Percentiles rank a stretch among this genome's conserved stretches.
These are phyloP conservation scores for Mucor velutinosus DNA, from an alignment of 371 early-diverging fungal species.

Conservation along the genomic window DNA sequence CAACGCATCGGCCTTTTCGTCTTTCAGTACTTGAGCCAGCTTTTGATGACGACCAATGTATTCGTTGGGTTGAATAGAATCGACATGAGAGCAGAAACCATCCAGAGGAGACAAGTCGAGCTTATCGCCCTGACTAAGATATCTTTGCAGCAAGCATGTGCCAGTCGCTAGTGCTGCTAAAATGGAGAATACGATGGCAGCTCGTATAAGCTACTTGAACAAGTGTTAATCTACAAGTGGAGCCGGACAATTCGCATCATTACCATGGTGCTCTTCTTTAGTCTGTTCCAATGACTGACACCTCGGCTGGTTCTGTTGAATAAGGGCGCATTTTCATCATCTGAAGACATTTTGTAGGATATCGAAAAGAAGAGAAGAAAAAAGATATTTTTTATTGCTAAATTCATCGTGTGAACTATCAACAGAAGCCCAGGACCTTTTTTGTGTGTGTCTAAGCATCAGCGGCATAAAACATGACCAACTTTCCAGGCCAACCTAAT, in stretches of 20 bases:
- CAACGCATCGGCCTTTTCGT: slow-evolving; percentile 40
- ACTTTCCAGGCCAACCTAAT: slow-evolving; percentile 38
- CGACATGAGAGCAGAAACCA: slow-evolving; percentile 38
- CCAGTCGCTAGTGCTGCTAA: slow-evolving; percentile 20
- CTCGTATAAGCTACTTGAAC: slow-evolving; percentile 16
- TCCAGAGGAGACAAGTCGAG: slow-evolving; percentile 4
- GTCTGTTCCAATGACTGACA: slow-evolving; percentile 27
- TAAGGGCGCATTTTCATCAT: slow-evolving; percentile 15
- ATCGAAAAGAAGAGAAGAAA: not conserved
- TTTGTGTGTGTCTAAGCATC: not conserved
- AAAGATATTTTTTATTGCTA: not conserved
- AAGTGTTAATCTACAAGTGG: not conserved
- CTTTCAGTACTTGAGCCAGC: slow-evolving; percentile 38
- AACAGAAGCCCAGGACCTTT: not conserved
- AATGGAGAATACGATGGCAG: slow-evolving; percentile 16
- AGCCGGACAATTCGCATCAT: not conserved
- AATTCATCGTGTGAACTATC: not conserved
- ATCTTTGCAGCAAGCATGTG: slow-evolving; percentile 23
- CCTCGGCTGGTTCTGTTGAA: not conserved
- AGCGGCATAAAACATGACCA: slow-evolving; percentile 26
- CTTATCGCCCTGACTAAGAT: not conserved
- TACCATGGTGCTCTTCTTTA: slow-evolving; percentile 37
- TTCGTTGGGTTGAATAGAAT: slow-evolving; percentile 45
- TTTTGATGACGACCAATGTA: slow-evolving; percentile 49
- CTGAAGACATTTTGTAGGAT: slow-evolving; percentile 1